These are phyloP conservation scores for Hymenoscyphus scutula DNA, from an alignment of 2,329 filamentous ascomycete species.

Conservation along the genomic window DNA sequence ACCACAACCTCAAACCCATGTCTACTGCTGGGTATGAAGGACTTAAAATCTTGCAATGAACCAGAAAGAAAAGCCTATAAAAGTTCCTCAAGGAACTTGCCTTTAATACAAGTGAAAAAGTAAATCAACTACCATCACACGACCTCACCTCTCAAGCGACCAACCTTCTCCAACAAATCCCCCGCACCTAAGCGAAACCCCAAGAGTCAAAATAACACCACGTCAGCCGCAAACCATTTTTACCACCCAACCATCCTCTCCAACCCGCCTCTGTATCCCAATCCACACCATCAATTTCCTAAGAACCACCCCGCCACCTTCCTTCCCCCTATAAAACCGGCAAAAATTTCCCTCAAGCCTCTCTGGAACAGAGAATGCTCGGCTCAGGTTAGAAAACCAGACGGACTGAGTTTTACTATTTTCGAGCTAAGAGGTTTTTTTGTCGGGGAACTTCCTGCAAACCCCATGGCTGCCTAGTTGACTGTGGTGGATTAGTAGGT, in stretches of 20 bases:
- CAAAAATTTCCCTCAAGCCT: background rate
- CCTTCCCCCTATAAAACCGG: too few relatives aligned
- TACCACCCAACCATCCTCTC: background rate
- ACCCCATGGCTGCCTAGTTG: too few relatives aligned
- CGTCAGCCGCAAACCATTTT: background rate
- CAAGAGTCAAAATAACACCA: too few relatives aligned
- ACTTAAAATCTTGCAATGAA: too few relatives aligned
- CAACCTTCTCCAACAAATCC: background rate
- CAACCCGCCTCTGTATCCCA: too few relatives aligned
- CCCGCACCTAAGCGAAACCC: background rate
- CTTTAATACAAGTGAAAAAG: background rate
- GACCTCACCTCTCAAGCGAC: background rate
- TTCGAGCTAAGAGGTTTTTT: slow-evolving; percentile 3
- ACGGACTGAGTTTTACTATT: background rate
- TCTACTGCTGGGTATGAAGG: too few relatives aligned
- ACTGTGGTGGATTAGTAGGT: too few relatives aligned
- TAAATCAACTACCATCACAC: background rate
- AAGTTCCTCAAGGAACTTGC: background rate
- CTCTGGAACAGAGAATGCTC: background rate
- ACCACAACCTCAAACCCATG: background rate
- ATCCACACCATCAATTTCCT: background rate
- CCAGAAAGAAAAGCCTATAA: too few relatives aligned
- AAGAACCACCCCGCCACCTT: too few relatives aligned
- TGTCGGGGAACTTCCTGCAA: background rate
- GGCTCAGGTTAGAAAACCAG: background rate